phyloP scores from a whole-genome alignment of 352 stramenopile species.

The Pythium monospermum region DNA sequence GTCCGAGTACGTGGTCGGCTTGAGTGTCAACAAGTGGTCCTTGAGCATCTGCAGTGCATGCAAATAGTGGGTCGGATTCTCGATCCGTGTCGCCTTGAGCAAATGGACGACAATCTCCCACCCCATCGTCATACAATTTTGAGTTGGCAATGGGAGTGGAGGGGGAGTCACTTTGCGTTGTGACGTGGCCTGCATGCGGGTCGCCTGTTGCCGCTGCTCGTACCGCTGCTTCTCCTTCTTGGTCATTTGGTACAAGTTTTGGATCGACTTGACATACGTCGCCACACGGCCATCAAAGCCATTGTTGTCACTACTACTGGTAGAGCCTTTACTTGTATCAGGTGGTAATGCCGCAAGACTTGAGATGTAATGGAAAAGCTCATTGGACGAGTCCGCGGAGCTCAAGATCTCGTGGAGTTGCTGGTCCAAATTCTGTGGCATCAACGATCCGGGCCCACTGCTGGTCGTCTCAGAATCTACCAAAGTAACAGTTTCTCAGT shows the following conservation, averaged over 20 bases:
- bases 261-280: conserved; percentile 67
- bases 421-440: conserved; percentile 35
- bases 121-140: conserved; percentile 80
- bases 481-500: too few species aligned
- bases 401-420: conserved; percentile 71
- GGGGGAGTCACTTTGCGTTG: conserved; percentile 65
- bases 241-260: conserved; percentile 62
- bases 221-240: conserved; percentile 82
- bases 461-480: conserved; percentile 22
- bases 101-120: conserved; percentile 77
- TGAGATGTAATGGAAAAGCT: conserved; percentile 80
- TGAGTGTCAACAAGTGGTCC: conserved; percentile 55
- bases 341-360: conserved; percentile 36
- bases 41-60: conserved; percentile 73
- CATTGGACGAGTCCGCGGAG: conserved; percentile 69
- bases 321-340: conserved; percentile 2
- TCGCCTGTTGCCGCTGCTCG: conserved; percentile 57
- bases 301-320: conserved; percentile 6
- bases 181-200: conserved; percentile 49
- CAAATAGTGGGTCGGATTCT: conserved; percentile 66
- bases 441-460: conserved; percentile 3
- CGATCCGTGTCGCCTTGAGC: conserved; percentile 55
- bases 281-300: conserved; percentile 67
- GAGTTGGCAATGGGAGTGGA: conserved; percentile 69
- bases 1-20: conserved; percentile 75